A percentile compares a stretch with the other conserved stretches of the same genome.
Evolutionary conservation across 805 yeast genomes (phyloP).

Genomic region (Clavispora vitiphila): DNA sequence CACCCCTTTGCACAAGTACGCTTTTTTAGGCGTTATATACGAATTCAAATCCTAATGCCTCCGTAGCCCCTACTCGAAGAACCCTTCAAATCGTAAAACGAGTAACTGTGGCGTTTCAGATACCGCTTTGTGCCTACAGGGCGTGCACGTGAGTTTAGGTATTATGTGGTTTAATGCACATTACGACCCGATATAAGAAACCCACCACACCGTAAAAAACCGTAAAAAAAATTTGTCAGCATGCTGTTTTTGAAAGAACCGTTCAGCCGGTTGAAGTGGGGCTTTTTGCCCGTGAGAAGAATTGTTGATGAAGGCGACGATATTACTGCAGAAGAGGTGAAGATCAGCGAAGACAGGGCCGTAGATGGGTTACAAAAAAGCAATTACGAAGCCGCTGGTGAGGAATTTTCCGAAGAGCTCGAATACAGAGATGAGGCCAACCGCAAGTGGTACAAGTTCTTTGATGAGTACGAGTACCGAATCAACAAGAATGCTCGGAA

Average conservation of each 20-base stretch:
- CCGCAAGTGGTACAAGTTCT: conserved; percentile 46
- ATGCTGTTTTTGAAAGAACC: conserved; percentile 8
- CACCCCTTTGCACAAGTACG: no score
- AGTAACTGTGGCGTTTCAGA: background rate
- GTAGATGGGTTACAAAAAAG: conserved; percentile 8
- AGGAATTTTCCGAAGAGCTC: conserved; percentile 3
- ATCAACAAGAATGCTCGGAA: conserved; percentile 12
- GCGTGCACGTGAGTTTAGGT: background rate
- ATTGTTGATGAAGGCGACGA: conserved; percentile 33
- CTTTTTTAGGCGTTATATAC: no score
- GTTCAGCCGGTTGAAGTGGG: conserved; percentile 24
- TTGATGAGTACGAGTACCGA: conserved; percentile 32
- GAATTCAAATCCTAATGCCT: no score
- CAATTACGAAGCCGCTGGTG: conserved; percentile 6
- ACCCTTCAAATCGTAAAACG: no score
- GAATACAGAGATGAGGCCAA: conserved; percentile 52
- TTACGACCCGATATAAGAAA: background rate
- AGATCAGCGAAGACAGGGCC: background rate
- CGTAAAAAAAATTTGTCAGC: background rate
- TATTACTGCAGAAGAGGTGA: background rate
- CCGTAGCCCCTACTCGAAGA: no score
- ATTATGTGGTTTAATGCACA: background rate
- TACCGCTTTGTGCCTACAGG: no score
- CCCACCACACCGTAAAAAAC: no score
- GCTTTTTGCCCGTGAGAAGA: conserved; percentile 30